These are phyloP conservation scores for Eucalyptus pauciflora DNA, from an alignment of 345 rosid species.

Conservation along the genomic window DNA sequence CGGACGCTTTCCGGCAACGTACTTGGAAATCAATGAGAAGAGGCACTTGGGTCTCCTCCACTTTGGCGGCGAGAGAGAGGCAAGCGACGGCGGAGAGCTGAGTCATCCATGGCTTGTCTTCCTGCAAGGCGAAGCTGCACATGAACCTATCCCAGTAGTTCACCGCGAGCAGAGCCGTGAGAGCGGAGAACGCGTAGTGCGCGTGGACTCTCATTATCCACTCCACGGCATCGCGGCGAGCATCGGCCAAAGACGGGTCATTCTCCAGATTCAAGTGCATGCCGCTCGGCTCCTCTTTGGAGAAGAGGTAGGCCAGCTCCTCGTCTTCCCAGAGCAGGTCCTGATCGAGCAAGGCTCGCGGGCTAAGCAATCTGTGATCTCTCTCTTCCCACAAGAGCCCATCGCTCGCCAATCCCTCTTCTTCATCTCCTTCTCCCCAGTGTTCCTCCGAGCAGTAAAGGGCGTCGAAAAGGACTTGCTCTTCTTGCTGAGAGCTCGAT, in stretches of 20 bases:
- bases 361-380: not conserved
- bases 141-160: constrained; percentile 67
- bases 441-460: constrained; percentile 46
- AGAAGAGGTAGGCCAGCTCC: constrained; percentile 14
- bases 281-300: not conserved
- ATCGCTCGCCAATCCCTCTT: not conserved
- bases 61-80: constrained; percentile 56
- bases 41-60: constrained; percentile 31
- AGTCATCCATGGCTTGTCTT: constrained; percentile 58
- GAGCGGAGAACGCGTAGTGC: constrained; percentile 38
- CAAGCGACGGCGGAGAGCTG: constrained; percentile 67
- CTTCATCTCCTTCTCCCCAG: constrained; percentile 11
- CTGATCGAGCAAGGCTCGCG: constrained; percentile 14
- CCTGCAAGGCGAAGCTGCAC: constrained; percentile 9
- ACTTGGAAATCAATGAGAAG: constrained; percentile 64
- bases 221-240: constrained; percentile 41
- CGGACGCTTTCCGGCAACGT: not conserved
- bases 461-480: constrained; percentile 1
- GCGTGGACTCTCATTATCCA: constrained; percentile 10
- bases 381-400: not conserved
- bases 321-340: constrained; percentile 41
- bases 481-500: not conserved
- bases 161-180: constrained; percentile 51
- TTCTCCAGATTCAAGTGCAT: not conserved
- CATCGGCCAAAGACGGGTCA: constrained; percentile 14